A percentile compares a stretch with the other conserved stretches of the same genome.
Evolutionary conservation across 2,329 filamentous ascomycete genomes (phyloP).

Genomic region (Tympanopsis confertula): DNA sequence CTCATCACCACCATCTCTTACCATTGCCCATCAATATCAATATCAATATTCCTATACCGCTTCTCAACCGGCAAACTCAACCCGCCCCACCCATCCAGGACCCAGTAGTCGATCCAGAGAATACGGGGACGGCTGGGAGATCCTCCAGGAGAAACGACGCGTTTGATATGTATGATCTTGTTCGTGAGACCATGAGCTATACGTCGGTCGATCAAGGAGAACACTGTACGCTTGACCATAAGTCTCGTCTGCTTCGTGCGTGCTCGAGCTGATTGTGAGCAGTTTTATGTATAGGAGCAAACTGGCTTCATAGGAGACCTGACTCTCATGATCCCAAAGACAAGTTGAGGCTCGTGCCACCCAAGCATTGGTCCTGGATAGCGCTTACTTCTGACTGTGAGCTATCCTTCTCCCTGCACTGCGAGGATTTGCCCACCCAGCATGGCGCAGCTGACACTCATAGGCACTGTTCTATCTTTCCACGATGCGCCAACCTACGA

Average conservation of each 20-base stretch:
- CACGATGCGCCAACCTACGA: constrained; percentile 40
- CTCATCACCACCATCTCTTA: too few species aligned
- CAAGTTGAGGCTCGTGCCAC: constrained; percentile 20
- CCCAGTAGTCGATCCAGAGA: constrained; percentile 2
- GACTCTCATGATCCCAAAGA: constrained; percentile 14
- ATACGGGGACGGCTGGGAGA: constrained; percentile 4
- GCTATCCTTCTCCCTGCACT: constrained; percentile 5
- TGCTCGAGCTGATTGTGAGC: constrained; percentile 7
- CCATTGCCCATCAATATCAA: too few species aligned
- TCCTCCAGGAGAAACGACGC: constrained; percentile 7
- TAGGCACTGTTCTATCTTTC: constrained; percentile 59
- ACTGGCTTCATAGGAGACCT: constrained; percentile 39
- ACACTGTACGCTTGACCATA: constrained; percentile 33
- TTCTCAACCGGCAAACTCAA: neutral
- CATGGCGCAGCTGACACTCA: constrained; percentile 6
- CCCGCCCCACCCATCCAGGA: neutral
- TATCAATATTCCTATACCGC: constrained; percentile 4
- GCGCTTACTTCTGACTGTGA: constrained; percentile 53
- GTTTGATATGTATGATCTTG: constrained; percentile 33
- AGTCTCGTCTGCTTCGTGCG: neutral
- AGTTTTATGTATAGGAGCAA: constrained; percentile 64
- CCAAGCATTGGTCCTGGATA: constrained; percentile 57
- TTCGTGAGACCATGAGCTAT: constrained; percentile 66
- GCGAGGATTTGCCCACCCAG: neutral
- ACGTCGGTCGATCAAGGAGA: constrained; percentile 60